phyloP scores from a whole-genome alignment of 192 early-diverging fungal species.

The Spizellomyces sp. region DNA sequence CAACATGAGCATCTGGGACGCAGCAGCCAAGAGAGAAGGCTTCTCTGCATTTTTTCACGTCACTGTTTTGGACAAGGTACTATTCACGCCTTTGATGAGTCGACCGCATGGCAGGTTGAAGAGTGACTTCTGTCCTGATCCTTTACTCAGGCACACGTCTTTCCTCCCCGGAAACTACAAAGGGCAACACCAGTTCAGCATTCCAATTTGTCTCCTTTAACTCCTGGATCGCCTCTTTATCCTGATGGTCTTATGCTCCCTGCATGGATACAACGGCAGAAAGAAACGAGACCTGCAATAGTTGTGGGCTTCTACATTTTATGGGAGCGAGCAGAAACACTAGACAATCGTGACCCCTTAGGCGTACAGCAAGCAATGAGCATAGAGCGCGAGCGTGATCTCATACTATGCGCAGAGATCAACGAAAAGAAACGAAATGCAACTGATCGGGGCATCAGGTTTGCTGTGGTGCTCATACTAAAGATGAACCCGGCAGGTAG shows the following conservation, averaged over 20 bases:
- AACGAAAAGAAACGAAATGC: constrained; percentile 69
- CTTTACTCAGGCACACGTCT: constrained; percentile 19
- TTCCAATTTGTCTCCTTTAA: constrained; percentile 71
- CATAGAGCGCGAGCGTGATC: constrained; percentile 65
- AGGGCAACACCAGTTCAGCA: constrained; percentile 22
- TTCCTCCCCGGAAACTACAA: constrained; percentile 25
- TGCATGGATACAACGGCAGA: constrained; percentile 69
- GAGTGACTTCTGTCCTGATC: no score
- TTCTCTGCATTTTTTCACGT: constrained; percentile 38
- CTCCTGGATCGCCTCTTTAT: constrained; percentile 68
- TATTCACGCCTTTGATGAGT: neutral
- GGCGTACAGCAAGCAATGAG: constrained; percentile 48
- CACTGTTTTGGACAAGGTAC: constrained; percentile 38
- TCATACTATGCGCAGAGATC: constrained; percentile 61
- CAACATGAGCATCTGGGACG: constrained; percentile 41
- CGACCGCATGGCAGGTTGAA: neutral
- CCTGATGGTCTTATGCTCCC: constrained; percentile 85
- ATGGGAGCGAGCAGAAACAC: constrained; percentile 41
- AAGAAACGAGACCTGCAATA: constrained; percentile 60
- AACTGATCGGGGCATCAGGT: constrained; percentile 70
- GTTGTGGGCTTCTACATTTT: constrained; percentile 73
- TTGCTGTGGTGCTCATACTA: constrained; percentile 70
- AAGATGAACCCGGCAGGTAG: constrained; percentile 59
- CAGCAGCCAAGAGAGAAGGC: constrained; percentile 17
- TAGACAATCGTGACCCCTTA: constrained; percentile 33